Conservation (phyloP, 2,329 filamentous ascomycete genomes). For the Chaetomiaceae sp. region DNA sequence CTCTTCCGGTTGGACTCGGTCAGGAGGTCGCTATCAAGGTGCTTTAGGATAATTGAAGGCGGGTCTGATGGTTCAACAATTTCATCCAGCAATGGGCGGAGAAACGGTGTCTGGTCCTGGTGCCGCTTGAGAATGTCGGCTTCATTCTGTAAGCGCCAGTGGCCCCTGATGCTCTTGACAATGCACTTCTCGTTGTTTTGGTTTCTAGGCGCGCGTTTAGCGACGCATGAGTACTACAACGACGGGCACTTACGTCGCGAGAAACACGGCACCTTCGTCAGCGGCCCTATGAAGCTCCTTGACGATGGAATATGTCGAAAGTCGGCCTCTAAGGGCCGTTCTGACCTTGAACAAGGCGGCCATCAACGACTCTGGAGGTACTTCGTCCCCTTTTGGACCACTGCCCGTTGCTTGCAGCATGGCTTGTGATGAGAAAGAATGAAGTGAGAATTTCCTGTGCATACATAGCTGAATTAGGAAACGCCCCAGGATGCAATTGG, state of each 20-base stretch:
- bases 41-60: slow-evolving; percentile 24
- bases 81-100: slow-evolving; percentile 27
- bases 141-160: slow-evolving; percentile 30
- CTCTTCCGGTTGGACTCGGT: slow-evolving; percentile 27
- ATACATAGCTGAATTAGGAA: too few relatives aligned
- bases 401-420: not conserved
- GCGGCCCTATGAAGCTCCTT: slow-evolving; percentile 26
- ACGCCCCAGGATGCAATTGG: too few relatives aligned
- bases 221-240: not conserved
- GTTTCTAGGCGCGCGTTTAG: slow-evolving; percentile 15
- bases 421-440: too few relatives aligned
- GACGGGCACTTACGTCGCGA: slow-evolving; percentile 23
- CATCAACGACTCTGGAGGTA: slow-evolving; percentile 10
- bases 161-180: slow-evolving; percentile 26
- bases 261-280: slow-evolving; percentile 27
- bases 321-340: slow-evolving; percentile 22
- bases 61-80: slow-evolving; percentile 25
- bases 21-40: slow-evolving; percentile 27
- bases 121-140: slow-evolving; percentile 26
- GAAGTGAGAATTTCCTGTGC: too few relatives aligned
- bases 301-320: slow-evolving; percentile 25
- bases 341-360: slow-evolving; percentile 17
- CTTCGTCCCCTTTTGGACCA: too few relatives aligned
- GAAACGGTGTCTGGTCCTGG: slow-evolving; percentile 22
- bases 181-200: slow-evolving; percentile 23